phyloP scores from a whole-genome alignment of 192 early-diverging fungal genomes.

The Geosiphon pyriformis region DNA sequence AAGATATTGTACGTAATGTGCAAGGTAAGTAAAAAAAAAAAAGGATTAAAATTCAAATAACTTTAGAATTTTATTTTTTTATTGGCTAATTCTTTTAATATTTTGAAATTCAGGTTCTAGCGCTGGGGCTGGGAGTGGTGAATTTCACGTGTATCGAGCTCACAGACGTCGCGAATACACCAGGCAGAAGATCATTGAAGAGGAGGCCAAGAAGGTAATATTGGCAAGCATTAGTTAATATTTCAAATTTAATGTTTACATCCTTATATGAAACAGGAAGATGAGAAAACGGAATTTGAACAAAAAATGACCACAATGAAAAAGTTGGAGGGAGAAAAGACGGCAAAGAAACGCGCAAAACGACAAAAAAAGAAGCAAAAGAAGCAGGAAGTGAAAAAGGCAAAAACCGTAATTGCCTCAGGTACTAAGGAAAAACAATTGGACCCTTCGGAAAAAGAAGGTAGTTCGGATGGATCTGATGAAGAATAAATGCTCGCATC shows the following conservation, averaged over 20 bases:
- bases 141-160: constrained; percentile 92
- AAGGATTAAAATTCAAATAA: neutral
- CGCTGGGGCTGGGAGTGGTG: constrained; percentile 92
- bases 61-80: neutral
- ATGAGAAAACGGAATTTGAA: constrained; percentile 55
- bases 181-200: constrained; percentile 74
- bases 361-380: constrained; percentile 68
- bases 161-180: constrained; percentile 80
- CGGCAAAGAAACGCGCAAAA: constrained; percentile 84
- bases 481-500: constrained; percentile 10
- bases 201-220: constrained; percentile 60
- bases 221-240: neutral
- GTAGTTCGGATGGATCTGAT: constrained; percentile 15
- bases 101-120: constrained; percentile 60
- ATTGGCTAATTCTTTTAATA: neutral
- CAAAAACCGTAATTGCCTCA: constrained; percentile 16
- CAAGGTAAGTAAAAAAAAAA: constrained; percentile 45
- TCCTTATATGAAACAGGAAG: constrained; percentile 39
- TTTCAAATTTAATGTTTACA: neutral
- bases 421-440: no score
- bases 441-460: no score
- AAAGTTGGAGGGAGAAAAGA: constrained; percentile 71
- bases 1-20: constrained; percentile 86
- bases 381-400: constrained; percentile 36
- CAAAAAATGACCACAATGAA: constrained; percentile 50